Conservation (phyloP, 1,284 basidiomycete genomes). For the Ustilago hordei region DNA sequence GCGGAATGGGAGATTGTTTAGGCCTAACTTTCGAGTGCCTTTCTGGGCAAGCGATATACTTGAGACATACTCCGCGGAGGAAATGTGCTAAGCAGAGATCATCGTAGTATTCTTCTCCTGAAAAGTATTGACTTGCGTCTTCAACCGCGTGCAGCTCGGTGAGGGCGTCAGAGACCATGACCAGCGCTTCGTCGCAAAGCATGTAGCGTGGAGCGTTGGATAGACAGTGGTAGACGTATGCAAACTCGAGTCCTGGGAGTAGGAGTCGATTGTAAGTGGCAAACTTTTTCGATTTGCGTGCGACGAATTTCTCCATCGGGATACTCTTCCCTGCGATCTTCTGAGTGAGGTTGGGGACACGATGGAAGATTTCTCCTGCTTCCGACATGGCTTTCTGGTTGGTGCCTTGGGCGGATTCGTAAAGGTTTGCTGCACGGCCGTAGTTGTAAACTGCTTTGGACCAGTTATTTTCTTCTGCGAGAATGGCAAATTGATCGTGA, state of each 20-base stretch:
- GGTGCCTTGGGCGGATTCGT: constrained; percentile 41
- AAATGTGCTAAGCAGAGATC: constrained; percentile 67
- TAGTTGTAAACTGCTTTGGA: constrained; percentile 68
- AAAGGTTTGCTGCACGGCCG: constrained; percentile 58
- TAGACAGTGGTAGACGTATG: constrained; percentile 68
- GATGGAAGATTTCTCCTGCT: constrained; percentile 54
- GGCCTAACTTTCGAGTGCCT: constrained; percentile 56
- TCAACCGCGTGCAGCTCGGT: constrained; percentile 51
- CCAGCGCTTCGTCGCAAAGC: constrained; percentile 53
- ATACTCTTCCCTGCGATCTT: constrained; percentile 69
- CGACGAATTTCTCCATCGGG: constrained; percentile 68
- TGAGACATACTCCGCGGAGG: constrained; percentile 65
- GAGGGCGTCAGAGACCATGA: constrained; percentile 58
- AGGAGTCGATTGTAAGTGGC: constrained; percentile 56
- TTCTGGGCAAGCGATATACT: constrained; percentile 67
- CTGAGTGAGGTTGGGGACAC: constrained; percentile 62
- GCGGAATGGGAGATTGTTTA: constrained; percentile 53
- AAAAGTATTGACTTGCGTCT: constrained; percentile 45
- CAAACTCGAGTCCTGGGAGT: constrained; percentile 65
- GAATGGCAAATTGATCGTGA: constrained; percentile 54
- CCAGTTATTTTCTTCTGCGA: constrained; percentile 68
- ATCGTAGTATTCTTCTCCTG: constrained; percentile 60
- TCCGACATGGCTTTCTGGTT: constrained; percentile 31
- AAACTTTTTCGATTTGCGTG: constrained; percentile 66
- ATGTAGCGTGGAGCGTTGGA: constrained; percentile 62